These are phyloP conservation scores for Candida silvatica DNA, from an alignment of 805 yeast genomes.

Conservation along the genomic window DNA sequence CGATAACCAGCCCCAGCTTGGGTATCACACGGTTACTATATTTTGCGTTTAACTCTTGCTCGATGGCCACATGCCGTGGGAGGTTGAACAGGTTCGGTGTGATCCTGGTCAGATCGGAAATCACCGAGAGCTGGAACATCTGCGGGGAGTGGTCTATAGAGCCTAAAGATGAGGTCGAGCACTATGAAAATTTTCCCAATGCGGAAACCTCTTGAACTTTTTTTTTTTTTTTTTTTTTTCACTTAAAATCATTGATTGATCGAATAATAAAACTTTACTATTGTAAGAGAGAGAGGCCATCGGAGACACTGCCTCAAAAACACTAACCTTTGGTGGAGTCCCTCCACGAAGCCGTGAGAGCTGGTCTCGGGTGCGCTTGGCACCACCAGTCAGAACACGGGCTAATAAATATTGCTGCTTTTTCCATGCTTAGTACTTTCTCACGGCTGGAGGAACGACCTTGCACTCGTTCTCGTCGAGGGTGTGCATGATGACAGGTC, in stretches of 20 bases:
- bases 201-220: too few relatives aligned
- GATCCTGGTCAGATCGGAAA: constrained; percentile 79
- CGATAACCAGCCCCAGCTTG: constrained; percentile 74
- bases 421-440: constrained; percentile 66
- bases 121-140: constrained; percentile 80
- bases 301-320: too few relatives aligned
- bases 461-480: constrained; percentile 90
- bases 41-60: constrained; percentile 74
- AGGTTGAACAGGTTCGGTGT: constrained; percentile 78
- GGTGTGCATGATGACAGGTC: constrained; percentile 75
- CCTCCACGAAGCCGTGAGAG: too few relatives aligned
- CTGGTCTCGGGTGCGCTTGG: too few relatives aligned
- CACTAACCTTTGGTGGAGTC: too few relatives aligned
- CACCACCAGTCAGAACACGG: too few relatives aligned
- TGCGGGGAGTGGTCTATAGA: not conserved
- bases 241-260: too few relatives aligned
- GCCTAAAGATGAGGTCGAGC: not conserved
- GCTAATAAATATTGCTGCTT: too few relatives aligned
- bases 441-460: constrained; percentile 93
- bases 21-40: constrained; percentile 81
- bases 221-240: too few relatives aligned
- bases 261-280: too few relatives aligned
- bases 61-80: constrained; percentile 64
- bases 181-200: too few relatives aligned
- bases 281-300: too few relatives aligned